Base-by-base conservation (phyloP, 495 filamentous ascomycete species). In the Neurospora terricola region DNA sequence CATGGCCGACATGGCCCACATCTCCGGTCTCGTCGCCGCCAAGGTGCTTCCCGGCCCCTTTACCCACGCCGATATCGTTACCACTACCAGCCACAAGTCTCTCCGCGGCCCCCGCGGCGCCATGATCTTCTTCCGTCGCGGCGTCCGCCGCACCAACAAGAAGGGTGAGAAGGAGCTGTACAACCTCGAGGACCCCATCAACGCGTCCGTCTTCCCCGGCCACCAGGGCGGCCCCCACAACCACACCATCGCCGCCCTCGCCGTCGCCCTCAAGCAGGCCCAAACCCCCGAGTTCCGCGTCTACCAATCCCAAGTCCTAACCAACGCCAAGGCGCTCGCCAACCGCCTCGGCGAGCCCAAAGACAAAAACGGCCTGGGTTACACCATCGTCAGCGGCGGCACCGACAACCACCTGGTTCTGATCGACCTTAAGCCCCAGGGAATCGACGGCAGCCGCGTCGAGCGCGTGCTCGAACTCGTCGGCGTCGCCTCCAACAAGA, bases 141-240 rank as follows among this genome's bases (percentile, higher is more conserved):
- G 96, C 69, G 90, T 98, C 43, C 88, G 96, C 72, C 88, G 90
- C 81, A 91, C 90, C 34, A 90, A 97, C 79, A 97, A 97, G 86
- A 94, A 91, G 74, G 94, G 94, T 45, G 91, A 91, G 74, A 83
- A 92, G 78, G 91, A 91, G 71, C 84, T 93, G 78, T 99, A 98
- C 83, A 91, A 98, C 77, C 90, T 99, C 69, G 96, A 99, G 83
- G 89, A 88, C 75, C 93, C 94, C 54, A 98, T 99, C 84, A 99
- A 99, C 81, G 86, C 89, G 69, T 97, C 96, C 10, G 96, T 99
- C 73, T 99, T 99, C 87, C 96, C 96, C n/a, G 96, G 96, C 38
- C 96, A 99, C 83, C 96, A 99, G 79, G 96, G 96, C 77, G 96
- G 96, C 5, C 96, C 96, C 14, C 96, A 99, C 87, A 99, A 99